Evolutionary conservation across 805 yeast species (phyloP), one percentile per base, ranked within the genome.

Genomic region (Alloascoidea hylecoeti): DNA sequence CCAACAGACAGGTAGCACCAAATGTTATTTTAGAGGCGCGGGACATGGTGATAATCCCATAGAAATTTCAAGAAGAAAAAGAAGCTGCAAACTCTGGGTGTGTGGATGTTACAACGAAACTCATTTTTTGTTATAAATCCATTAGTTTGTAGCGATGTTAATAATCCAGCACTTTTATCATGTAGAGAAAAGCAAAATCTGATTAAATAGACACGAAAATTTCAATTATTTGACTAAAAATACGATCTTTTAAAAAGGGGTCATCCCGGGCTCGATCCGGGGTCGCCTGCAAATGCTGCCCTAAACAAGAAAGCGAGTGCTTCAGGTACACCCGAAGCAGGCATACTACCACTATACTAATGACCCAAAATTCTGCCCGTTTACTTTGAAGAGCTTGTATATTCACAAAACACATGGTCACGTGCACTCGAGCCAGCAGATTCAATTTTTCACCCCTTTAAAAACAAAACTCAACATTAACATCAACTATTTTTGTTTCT

Each of bases 1-100:
- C 74, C 37, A 72, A 59, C 1, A 66, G 47, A 17, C 74, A 61
- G 13, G 84, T 66, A 9, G 68, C 46, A 0, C 71, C 86, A 33
- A 84, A 66, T 2, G 95, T 84, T 18, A 78, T 57, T 53, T 80
- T 84, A 27, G 94, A 75, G 2, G 88, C 83, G 37, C 79, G 70
- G 18, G 94, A 82, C 95, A 84, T 83, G n/a, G n/a, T n/a, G n/a
- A n/a, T n/a, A n/a, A n/a, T n/a, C n/a, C n/a, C n/a, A n/a, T n/a
- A n/a, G n/a, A n/a, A n/a, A n/a, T n/a, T n/a, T n/a, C n/a, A n/a
- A n/a, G n/a, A n/a, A n/a, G n/a, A n/a, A n/a, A n/a, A n/a, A n/a
- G n/a, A n/a, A n/a, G n/a, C n/a, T n/a, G n/a, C n/a, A n/a, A n/a
- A n/a, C n/a, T n/a, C n/a, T n/a, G n/a, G n/a, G n/a, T n/a, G n/a